phyloP scores from a whole-genome alignment of 192 early-diverging fungal species.

The Coemansia sp. region DNA sequence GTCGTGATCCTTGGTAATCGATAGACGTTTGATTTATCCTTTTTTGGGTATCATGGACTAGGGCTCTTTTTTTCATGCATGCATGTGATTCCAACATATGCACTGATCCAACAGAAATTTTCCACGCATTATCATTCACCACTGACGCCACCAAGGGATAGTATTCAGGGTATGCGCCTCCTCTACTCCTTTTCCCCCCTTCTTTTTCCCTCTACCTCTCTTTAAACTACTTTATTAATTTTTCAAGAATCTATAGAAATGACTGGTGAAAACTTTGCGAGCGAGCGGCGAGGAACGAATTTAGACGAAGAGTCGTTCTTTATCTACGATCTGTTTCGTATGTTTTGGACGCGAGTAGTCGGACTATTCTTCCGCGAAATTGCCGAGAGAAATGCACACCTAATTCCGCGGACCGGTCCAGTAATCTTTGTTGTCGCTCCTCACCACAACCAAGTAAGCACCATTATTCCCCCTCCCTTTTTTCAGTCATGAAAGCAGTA shows the following conservation, averaged over 20 bases:
- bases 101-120: neutral
- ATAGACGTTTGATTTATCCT: neutral
- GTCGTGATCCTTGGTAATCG: neutral
- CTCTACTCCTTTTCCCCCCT: neutral
- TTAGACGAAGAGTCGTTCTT: conserved; percentile 20
- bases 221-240: neutral
- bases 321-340: conserved; percentile 67
- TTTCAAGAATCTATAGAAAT: neutral
- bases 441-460: conserved; percentile 69
- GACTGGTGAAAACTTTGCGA: neutral
- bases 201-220: neutral
- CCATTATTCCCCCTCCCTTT: neutral
- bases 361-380: conserved; percentile 92
- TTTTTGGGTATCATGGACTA: neutral
- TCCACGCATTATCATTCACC: neutral
- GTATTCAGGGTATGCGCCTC: neutral
- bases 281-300: neutral
- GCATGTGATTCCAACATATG: neutral
- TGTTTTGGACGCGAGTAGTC: conserved; percentile 67
- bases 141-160: no score
- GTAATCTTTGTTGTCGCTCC: conserved; percentile 91
- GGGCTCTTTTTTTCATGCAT: neutral
- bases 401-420: conserved; percentile 83
- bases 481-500: neutral
- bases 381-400: conserved; percentile 75